Evolutionary conservation across 1,284 basidiomycete species (phyloP).

Genomic region (Spongispora temasekensis): DNA sequence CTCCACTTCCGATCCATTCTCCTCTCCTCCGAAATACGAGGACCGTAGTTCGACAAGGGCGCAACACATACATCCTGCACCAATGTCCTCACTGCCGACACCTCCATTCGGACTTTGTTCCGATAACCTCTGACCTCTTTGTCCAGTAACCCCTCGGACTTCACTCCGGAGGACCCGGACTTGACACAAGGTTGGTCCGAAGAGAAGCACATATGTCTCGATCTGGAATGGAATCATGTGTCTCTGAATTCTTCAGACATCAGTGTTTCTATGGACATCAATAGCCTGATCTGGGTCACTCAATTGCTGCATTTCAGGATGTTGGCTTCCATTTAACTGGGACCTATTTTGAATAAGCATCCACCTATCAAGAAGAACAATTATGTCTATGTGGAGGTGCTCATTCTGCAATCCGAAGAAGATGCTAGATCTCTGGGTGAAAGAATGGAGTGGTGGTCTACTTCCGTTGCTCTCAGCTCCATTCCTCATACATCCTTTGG

Average conservation of each 20-base stretch:
- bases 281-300: conserved; percentile 1
- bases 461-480: neutral
- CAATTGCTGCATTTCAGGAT: neutral
- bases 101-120: too few species aligned
- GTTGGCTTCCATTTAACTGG: neutral
- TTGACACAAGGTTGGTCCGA: neutral
- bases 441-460: neutral
- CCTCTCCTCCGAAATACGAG: too few species aligned
- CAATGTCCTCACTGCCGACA: too few species aligned
- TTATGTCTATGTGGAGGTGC: neutral
- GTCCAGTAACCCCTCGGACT: too few species aligned
- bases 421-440: neutral
- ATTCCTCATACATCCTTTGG: neutral
- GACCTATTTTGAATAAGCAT: neutral
- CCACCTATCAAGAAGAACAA: neutral
- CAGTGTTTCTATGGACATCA: neutral
- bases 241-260: neutral
- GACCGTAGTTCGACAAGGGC: too few species aligned
- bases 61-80: too few species aligned
- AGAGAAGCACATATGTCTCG: neutral
- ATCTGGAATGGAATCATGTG: neutral
- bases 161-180: too few species aligned
- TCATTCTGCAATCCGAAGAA: neutral
- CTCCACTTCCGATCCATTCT: too few species aligned
- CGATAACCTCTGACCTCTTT: too few species aligned